Conservation (phyloP, 2,329 filamentous ascomycete species). For the Apiospora kogelbergensis region DNA sequence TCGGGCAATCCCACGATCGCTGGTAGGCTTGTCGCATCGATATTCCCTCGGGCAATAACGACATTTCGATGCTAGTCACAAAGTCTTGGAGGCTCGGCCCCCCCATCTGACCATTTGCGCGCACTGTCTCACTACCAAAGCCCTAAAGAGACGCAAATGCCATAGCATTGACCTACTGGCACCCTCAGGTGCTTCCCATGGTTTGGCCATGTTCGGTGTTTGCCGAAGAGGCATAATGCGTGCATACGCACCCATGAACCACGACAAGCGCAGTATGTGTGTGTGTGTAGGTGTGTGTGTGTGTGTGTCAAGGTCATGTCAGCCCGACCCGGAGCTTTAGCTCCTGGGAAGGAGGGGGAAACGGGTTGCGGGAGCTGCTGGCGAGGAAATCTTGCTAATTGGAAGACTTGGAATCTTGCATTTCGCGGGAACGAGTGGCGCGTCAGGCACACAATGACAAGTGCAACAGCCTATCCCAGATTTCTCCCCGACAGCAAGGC, state of each 20-base stretch:
- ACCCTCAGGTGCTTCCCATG: neutral
- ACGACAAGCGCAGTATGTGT: neutral
- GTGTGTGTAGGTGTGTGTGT: neutral
- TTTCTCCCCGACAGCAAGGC: too few species aligned
- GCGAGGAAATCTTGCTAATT: neutral
- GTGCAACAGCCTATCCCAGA: neutral
- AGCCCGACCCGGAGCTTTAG: neutral
- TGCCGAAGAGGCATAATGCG: neutral
- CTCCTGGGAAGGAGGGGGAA: neutral
- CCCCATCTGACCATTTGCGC: neutral
- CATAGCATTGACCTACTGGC: too few species aligned
- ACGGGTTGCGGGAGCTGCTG: neutral
- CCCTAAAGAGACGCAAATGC: too few species aligned
- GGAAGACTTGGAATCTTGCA: neutral
- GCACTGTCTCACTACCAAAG: neutral
- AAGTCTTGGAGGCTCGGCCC: neutral
- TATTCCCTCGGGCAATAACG: neutral
- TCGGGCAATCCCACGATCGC: neutral
- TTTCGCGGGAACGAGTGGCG: neutral
- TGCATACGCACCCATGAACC: neutral
- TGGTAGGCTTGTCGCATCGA: neutral
- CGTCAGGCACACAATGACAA: constrained; percentile 5
- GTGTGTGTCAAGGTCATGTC: neutral
- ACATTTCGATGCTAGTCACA: neutral
- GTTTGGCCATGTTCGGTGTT: neutral